These are phyloP conservation scores for Conoideocrella luteorostrata DNA, from an alignment of 2,329 filamentous ascomycete species.

Conservation along the genomic window DNA sequence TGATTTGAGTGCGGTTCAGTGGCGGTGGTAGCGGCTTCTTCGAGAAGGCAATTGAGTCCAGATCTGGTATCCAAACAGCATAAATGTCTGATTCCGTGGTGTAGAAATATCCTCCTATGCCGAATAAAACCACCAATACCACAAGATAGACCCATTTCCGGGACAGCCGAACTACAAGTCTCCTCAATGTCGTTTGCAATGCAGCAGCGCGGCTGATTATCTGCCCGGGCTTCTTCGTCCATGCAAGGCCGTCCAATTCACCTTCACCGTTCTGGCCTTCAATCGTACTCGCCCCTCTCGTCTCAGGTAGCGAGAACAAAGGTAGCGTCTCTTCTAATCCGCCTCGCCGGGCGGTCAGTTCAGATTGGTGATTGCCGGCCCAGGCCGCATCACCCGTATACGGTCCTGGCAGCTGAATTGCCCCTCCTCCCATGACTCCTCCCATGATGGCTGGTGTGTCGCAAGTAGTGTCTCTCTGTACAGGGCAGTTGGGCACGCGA, in stretches of 20 bases:
- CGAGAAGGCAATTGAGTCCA: slow-evolving; percentile 38
- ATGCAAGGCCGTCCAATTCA: slow-evolving; percentile 1
- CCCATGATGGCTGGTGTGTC: background rate
- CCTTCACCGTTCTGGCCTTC: background rate
- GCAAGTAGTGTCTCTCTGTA: background rate
- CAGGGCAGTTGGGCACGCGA: slow-evolving; percentile 4
- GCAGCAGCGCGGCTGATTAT: background rate
- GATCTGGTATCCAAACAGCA: slow-evolving; percentile 44
- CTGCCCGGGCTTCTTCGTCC: slow-evolving; percentile 4
- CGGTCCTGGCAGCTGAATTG: background rate
- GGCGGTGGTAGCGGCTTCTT: slow-evolving; percentile 41
- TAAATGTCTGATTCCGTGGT: slow-evolving; percentile 36
- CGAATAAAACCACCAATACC: slow-evolving; percentile 27
- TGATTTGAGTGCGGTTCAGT: slow-evolving; percentile 34
- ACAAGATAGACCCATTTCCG: slow-evolving; percentile 12
- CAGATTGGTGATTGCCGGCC: background rate
- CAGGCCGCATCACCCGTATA: slow-evolving; percentile 2
- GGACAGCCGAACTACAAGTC: background rate
- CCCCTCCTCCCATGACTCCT: background rate
- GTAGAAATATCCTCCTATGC: slow-evolving; percentile 28
- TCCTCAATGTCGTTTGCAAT: background rate
- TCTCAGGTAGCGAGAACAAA: slow-evolving; percentile 4
- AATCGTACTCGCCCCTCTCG: background rate
- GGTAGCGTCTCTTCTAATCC: slow-evolving; percentile 2
- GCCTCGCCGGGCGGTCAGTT: background rate